Conservation (phyloP, 306 rosid genomes). For the Vicia faba region DNA sequence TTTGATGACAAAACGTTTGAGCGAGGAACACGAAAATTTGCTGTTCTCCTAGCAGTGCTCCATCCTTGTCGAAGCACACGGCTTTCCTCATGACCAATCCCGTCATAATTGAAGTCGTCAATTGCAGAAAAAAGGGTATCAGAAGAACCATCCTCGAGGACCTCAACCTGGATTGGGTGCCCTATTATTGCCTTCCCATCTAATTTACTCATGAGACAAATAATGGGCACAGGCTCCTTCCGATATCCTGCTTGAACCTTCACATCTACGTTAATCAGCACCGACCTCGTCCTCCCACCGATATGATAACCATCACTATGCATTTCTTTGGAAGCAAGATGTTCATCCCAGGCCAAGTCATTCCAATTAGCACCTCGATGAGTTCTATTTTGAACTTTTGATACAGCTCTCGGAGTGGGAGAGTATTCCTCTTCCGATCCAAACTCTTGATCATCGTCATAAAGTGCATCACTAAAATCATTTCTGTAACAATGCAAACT, state of each 20-base stretch:
- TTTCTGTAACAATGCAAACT: constrained; percentile 34
- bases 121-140: constrained; percentile 56
- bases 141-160: constrained; percentile 74
- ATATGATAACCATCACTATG: constrained; percentile 43
- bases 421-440: constrained; percentile 62
- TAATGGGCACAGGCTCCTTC: constrained; percentile 84
- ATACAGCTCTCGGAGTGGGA: constrained; percentile 45
- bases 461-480: constrained; percentile 48
- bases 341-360: constrained; percentile 67
- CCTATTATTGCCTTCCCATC: constrained; percentile 92
- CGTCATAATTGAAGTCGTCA: constrained; percentile 56
- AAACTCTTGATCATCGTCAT: constrained; percentile 47
- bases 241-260: constrained; percentile 83
- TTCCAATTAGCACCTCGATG: constrained; percentile 58
- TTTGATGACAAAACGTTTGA: constrained; percentile 55
- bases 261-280: constrained; percentile 71
- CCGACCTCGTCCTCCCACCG: constrained; percentile 60
- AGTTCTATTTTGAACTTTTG: constrained; percentile 46
- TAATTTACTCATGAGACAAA: constrained; percentile 86
- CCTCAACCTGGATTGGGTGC: constrained; percentile 82
- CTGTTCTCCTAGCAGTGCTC: constrained; percentile 96
- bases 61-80: constrained; percentile 77
- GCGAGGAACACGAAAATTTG: constrained; percentile 77
- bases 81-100: constrained; percentile 55
- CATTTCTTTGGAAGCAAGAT: constrained; percentile 50